Evolutionary conservation across 305 asterid species (phyloP).

Genomic region (Ajuga reptans): DNA sequence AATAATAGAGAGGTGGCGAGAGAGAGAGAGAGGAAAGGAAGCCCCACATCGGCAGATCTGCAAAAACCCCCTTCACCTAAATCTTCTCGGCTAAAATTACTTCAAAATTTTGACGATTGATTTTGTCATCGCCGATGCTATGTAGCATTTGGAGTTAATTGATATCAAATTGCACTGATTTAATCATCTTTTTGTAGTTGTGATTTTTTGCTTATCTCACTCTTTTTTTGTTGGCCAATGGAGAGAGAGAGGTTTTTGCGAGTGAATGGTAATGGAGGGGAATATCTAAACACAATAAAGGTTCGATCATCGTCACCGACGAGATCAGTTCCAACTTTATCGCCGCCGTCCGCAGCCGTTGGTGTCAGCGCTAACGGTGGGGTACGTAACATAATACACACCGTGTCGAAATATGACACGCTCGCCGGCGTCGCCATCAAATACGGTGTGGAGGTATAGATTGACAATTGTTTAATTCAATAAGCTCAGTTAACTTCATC

Average conservation of each 20-base stretch:
- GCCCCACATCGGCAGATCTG: conserved; percentile 24
- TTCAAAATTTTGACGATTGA: background rate
- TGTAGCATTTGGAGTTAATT: background rate
- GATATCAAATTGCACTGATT: conserved; percentile 15
- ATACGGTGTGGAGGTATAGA: conserved; percentile 58
- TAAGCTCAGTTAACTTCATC: background rate
- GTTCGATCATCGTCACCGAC: conserved; percentile 29
- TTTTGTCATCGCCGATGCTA: background rate
- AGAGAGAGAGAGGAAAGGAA: background rate
- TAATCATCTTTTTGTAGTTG: background rate
- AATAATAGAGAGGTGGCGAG: background rate
- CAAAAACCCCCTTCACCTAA: conserved; percentile 1
- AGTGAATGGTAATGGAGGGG: conserved; percentile 20
- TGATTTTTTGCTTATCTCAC: background rate
- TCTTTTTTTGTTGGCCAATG: conserved; percentile 17
- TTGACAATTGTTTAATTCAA: background rate
- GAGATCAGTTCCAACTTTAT: conserved; percentile 22
- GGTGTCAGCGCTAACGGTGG: conserved; percentile 31
- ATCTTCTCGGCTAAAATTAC: background rate
- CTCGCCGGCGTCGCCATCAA: conserved; percentile 69
- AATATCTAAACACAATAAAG: conserved; percentile 12
- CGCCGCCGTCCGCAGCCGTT: conserved; percentile 25
- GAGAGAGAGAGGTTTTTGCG: conserved; percentile 26
- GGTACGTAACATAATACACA: conserved; percentile 33
- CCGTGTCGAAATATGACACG: conserved; percentile 54